Base-by-base conservation (phyloP, 1,284 basidiomycete genomes). In the Golubevia sp. region DNA sequence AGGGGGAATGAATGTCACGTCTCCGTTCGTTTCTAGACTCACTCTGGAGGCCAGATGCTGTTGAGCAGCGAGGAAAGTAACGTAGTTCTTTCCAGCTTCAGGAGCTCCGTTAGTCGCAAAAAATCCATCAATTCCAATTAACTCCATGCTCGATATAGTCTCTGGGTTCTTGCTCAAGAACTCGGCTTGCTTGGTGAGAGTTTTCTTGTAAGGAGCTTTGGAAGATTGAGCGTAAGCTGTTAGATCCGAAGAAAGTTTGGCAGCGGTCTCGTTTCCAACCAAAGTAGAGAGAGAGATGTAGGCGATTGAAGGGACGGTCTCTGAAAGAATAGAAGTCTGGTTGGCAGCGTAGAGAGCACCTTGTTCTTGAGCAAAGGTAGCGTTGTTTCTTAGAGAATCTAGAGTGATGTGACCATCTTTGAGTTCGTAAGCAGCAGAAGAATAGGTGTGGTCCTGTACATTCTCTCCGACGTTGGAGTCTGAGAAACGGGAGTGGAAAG, bases 51-150 rank as follows among this genome's bases (percentile, higher is more conserved):
- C 13, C 13, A 44, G 38, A 44, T 44, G 68, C 69, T 49, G 49
- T 53, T 49, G 73, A 58, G 77, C 77, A 13, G 75, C 73, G 2
- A 79, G 68, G 64, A 77, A 67, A 64, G 77, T 79, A 48, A 77
- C 68, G 70, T 79, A 79, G 52, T 66, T 74, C 59, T 73, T 69
- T 55, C 59, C 56, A 25, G 72, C 38, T 54, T 66, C 73, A 23
- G 73, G 75, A 23, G 63, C 63, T 62, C 70, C 75, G 15, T 68
- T 67, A 21, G 67, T 66, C 30, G 77, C 75, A 63, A 77, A 77
- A 70, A 71, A 79, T 23, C 77, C 77, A 63, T 76, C 73, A 20
- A 79, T 70, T 8, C 73, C 75, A 52, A 79, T 76, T 15, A 79
- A 60, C 66, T 79, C 77, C 77, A 79, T 79, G 64, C 77, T 74